These are phyloP conservation scores for Paramyrothecium sp. DNA, from an alignment of 2,329 filamentous ascomycete species.

Conservation along the genomic window DNA sequence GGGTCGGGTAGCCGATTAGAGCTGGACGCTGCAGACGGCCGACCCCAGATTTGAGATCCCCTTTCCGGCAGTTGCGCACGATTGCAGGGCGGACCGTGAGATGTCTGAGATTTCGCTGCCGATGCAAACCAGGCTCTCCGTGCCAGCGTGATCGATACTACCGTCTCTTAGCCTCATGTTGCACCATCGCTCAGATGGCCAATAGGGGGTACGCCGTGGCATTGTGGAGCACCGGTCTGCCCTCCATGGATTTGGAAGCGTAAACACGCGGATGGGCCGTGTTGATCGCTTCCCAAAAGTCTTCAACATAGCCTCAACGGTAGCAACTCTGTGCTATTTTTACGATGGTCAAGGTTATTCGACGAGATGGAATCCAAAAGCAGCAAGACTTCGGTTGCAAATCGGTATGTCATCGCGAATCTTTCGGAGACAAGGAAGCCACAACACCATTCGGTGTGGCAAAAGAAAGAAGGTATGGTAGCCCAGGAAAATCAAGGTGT, in stretches of 20 bases:
- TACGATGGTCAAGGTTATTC: too few species aligned
- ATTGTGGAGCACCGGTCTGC: neutral
- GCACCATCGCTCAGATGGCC: too few species aligned
- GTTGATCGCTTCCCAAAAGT: neutral
- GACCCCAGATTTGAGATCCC: neutral
- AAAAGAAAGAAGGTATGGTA: too few species aligned
- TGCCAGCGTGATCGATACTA: neutral
- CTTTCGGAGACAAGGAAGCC: too few species aligned
- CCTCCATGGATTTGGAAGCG: neutral
- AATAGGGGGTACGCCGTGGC: too few species aligned
- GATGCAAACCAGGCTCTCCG: neutral
- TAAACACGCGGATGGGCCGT: neutral
- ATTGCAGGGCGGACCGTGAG: neutral
- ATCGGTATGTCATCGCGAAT: too few species aligned
- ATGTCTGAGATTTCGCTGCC: neutral
- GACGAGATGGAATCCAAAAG: too few species aligned
- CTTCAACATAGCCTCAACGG: neutral
- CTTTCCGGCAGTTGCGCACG: neutral
- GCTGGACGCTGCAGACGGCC: neutral
- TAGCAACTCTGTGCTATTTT: neutral
- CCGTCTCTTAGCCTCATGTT: neutral
- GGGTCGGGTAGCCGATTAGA: neutral
- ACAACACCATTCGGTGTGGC: too few species aligned
- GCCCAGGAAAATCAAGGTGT: too few species aligned
- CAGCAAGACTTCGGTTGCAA: too few species aligned